A percentile compares a stretch with the other conserved stretches of the same genome.
Conservation (phyloP, 805 yeast species). For the Cyberlindnera saturnus region DNA sequence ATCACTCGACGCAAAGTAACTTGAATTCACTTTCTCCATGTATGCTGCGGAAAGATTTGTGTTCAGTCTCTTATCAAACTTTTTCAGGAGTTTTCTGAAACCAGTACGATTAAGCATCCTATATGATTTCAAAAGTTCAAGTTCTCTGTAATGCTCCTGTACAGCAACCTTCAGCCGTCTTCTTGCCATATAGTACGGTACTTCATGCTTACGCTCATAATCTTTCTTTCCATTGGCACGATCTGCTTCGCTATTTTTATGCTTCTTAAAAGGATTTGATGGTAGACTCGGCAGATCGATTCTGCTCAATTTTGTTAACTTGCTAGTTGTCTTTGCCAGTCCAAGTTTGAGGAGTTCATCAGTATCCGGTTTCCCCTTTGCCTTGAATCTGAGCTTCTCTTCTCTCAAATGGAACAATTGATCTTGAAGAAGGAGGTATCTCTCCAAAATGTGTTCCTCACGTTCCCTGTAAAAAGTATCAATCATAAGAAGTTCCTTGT, state of each 20-base stretch:
- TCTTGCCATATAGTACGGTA: conserved; percentile 60
- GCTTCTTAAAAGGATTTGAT: conserved; percentile 17
- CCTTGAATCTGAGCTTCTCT: conserved; percentile 32
- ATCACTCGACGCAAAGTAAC: conserved; percentile 60
- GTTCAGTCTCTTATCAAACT: conserved; percentile 72
- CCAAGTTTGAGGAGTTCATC: conserved; percentile 13
- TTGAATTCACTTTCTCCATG: conserved; percentile 49
- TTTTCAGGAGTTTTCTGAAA: conserved; percentile 81
- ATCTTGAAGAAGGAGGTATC: conserved; percentile 58
- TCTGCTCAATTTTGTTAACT: conserved; percentile 24
- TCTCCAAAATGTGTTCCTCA: conserved; percentile 53
- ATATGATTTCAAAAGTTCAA: conserved; percentile 66
- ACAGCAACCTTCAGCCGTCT: conserved; percentile 64
- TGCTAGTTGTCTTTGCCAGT: conserved; percentile 11
- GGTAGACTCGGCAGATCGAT: conserved; percentile 40
- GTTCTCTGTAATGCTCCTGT: conserved; percentile 65
- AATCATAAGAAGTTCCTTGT: conserved; percentile 52
- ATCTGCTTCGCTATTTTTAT: neutral
- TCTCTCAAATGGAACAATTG: conserved; percentile 62
- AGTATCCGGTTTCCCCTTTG: conserved; percentile 1
- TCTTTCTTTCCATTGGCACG: conserved; percentile 33
- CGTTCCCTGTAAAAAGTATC: conserved; percentile 53
- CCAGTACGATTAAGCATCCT: conserved; percentile 80
- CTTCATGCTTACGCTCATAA: conserved; percentile 35
- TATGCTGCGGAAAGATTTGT: conserved; percentile 39